Conservation (phyloP, 768 basidiomycete species). For the Hydnomerulius pinastri region DNA sequence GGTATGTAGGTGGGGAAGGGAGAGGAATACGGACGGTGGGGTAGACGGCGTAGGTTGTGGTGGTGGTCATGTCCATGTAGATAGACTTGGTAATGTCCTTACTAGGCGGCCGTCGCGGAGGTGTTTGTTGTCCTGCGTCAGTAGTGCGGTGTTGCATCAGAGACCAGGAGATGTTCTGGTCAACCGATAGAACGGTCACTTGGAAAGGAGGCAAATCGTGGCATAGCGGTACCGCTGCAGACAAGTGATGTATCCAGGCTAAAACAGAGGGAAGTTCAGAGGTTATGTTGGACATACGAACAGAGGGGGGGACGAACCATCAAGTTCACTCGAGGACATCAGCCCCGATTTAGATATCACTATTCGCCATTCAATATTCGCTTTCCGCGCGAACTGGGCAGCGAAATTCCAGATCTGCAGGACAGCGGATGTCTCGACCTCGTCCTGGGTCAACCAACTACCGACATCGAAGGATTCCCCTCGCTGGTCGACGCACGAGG, state of each 20-base stretch:
- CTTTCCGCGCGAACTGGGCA: slow-evolving; percentile 57
- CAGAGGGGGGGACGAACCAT: slow-evolving; percentile 49
- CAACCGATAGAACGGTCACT: slow-evolving; percentile 60
- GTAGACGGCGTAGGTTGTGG: slow-evolving; percentile 52
- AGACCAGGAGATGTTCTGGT: slow-evolving; percentile 60
- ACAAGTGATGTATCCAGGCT: slow-evolving; percentile 70
- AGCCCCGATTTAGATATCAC: slow-evolving; percentile 69
- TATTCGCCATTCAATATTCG: slow-evolving; percentile 79
- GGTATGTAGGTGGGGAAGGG: slow-evolving; percentile 36
- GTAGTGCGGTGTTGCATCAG: slow-evolving; percentile 42
- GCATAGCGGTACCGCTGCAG: slow-evolving; percentile 38
- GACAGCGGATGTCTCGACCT: slow-evolving; percentile 48
- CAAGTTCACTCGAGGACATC: slow-evolving; percentile 59
- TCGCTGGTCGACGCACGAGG: slow-evolving; percentile 74
- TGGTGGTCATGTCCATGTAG: slow-evolving; percentile 36
- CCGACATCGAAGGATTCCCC: slow-evolving; percentile 74
- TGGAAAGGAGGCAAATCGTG: slow-evolving; percentile 54
- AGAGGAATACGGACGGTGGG: slow-evolving; percentile 45
- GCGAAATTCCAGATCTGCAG: slow-evolving; percentile 73
- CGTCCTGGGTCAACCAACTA: slow-evolving; percentile 63
- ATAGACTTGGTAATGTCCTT: slow-evolving; percentile 34
- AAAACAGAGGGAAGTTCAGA: slow-evolving; percentile 6
- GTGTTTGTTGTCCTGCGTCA: slow-evolving; percentile 20
- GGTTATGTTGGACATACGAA: slow-evolving; percentile 2
- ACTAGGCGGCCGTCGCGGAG: slow-evolving; percentile 29